phyloP scores from a whole-genome alignment of 129 eudicot genomes.

The Helianthus annuus region DNA sequence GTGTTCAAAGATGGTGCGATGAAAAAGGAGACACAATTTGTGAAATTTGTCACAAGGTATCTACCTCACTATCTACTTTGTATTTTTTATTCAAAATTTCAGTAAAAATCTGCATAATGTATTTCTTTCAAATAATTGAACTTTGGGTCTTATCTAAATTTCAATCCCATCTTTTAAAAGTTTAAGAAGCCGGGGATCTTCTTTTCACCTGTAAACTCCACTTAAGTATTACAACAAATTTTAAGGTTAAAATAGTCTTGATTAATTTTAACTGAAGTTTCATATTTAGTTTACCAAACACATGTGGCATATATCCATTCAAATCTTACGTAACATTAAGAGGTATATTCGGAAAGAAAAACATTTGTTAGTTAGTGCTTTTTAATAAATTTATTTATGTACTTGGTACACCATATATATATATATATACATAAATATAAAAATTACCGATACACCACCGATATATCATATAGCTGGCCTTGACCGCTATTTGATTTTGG shows the following conservation, averaged over 20 bases:
- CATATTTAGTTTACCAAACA: not conserved
- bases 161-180: not conserved
- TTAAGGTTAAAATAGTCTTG: not conserved
- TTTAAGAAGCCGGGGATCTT: not conserved
- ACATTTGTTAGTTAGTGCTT: not conserved
- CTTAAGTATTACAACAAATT: not conserved
- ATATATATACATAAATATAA: no score
- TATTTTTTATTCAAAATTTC: not conserved
- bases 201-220: not conserved
- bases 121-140: not conserved
- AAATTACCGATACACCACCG: no score
- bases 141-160: not conserved
- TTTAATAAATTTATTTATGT: no score
- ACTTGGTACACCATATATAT: not conserved
- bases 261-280: not conserved
- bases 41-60: slow-evolving; percentile 85
- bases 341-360: not conserved
- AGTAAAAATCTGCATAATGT: not conserved
- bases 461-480: no score
- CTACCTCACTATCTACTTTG: slow-evolving; percentile 22
- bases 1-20: slow-evolving; percentile 81
- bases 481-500: no score
- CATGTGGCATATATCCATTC: not conserved
- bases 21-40: slow-evolving; percentile 81
- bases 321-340: not conserved